Base-by-base conservation (phyloP, 2,329 filamentous ascomycete species). In the Mycosphaerella arachidis region DNA sequence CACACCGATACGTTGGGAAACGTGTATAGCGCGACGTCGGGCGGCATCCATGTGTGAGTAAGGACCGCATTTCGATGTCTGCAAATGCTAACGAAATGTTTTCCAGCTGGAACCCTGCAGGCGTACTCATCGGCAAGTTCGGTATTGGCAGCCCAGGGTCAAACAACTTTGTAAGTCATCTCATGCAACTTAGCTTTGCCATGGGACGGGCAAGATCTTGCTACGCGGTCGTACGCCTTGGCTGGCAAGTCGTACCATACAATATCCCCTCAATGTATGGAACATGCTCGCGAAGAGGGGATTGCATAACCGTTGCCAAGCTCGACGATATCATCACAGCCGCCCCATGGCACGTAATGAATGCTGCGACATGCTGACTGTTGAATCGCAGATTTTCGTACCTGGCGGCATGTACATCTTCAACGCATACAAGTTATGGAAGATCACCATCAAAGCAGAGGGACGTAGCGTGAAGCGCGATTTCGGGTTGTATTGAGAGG, bases 91-190 rank as follows among this genome's bases (percentile, higher is more conserved):
- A 51, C 29, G 9, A 37, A 29, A n/a, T 24, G 6, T 18, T 1
- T 6, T 40, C 30, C 51, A 69, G 67, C 2, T 85, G 81, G 80
- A 79, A 76, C 59, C 71, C 76, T 0, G 75, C 75, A 0, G 82
- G 82, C 1, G 73, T 71, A 1, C 62, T 82, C 18, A 78, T 88
- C 65, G 74, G 79, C 6, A 87, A 86, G 72, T 82, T 88, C 51
- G 81, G 63, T 4, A 67, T 73, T 9, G 67, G 63, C 1, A 65
- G 67, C 9, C 67, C 65, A 7, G 81, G 67, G 66, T 82, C 3
- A 76, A 70, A 70, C 51, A 73, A 73, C 53, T 73, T 73, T 55
- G 68, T 68, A 37, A 37, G 35, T 37, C 8, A 4, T 37, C 7
- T 37, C 8, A 37, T 10, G 10, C 35, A 13, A 12, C 35, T 37